Base-by-base conservation (phyloP, 305 asterid genomes). In the Coffea humblotiana region DNA sequence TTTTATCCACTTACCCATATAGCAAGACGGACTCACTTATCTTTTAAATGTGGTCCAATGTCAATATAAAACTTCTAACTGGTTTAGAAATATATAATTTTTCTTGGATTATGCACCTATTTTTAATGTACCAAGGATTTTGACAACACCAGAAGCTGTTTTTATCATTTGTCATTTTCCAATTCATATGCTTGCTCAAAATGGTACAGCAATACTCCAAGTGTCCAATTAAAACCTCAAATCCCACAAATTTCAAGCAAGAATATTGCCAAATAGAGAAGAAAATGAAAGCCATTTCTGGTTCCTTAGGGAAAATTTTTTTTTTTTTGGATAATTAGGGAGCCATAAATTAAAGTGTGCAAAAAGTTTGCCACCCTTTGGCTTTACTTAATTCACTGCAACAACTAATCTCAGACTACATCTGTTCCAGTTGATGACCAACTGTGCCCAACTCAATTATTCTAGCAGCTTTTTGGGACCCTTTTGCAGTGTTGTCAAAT, bases 371-470 rank as follows among this genome's bases (percentile, higher is more conserved):
- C 37, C 69, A 27, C 37, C 37, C 19, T 61, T 61, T 61, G 32
- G 25, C 70, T 10, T 48, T 3, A 15, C 43, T 13, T 65, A 5
- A 27, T 65, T 29, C 14, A 65, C 12, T 65, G 0, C 21, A 65
- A 25, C 70, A 65, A 27, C 40, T 32, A 64, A 12, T 64, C 12
- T 29, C 37, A 25, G 18, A 12, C 37, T 7, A 58, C 11, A 2
- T 27, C 70, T 29, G 47, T 15, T 35, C 47, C 47, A 4, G 71
- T 13, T 32, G 47, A 66, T 29, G 71, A 7, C 37, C 4, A 66
- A 66, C 43, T 66, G n/a, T 66, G 47, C 47, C 67, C n/a, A 66
- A 66, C 71, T 29, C 71, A 66, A 66, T 66, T 66, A 66, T 32
- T 35, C 47, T 35, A 45, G 6, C 21, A 13, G 23, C 71, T 15